Evolutionary conservation across 2,329 filamentous ascomycete genomes (phyloP).

Genomic region (Berkeleyomyces rouxiae): DNA sequence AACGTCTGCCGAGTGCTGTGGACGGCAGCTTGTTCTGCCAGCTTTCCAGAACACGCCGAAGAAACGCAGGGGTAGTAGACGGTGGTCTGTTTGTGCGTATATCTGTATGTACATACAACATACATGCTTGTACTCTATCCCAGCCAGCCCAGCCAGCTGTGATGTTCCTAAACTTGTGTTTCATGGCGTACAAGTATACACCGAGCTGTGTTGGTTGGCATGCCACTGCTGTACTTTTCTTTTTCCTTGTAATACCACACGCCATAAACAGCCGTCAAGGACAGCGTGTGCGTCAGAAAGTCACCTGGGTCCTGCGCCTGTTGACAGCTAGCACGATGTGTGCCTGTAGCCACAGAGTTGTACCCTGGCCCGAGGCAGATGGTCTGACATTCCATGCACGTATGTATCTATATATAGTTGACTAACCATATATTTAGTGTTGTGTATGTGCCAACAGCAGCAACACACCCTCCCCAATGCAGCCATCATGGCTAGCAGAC

Average conservation of each 20-base stretch:
- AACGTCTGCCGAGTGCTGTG: neutral
- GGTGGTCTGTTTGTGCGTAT: neutral
- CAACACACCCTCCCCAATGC: too few species aligned
- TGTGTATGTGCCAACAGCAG: too few species aligned
- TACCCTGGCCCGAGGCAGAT: neutral
- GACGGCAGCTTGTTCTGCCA: neutral
- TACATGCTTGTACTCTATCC: too few species aligned
- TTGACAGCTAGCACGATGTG: too few species aligned
- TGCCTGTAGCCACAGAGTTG: neutral
- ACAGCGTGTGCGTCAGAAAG: too few species aligned
- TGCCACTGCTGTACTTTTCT: neutral
- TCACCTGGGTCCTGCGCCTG: too few species aligned
- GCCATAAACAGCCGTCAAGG: too few species aligned
- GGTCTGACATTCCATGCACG: neutral
- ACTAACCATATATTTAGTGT: too few species aligned
- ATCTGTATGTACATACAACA: too few species aligned
- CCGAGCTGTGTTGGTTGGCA: neutral
- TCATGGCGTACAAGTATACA: neutral
- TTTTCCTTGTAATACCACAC: neutral
- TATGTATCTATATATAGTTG: neutral
- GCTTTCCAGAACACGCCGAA: neutral
- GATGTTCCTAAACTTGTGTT: neutral
- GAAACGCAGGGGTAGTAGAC: neutral
- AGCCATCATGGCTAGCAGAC: neutral
- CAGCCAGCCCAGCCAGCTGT: neutral